phyloP scores from a whole-genome alignment of 208 protist genomes.

The Trypanosoma conorhini region DNA sequence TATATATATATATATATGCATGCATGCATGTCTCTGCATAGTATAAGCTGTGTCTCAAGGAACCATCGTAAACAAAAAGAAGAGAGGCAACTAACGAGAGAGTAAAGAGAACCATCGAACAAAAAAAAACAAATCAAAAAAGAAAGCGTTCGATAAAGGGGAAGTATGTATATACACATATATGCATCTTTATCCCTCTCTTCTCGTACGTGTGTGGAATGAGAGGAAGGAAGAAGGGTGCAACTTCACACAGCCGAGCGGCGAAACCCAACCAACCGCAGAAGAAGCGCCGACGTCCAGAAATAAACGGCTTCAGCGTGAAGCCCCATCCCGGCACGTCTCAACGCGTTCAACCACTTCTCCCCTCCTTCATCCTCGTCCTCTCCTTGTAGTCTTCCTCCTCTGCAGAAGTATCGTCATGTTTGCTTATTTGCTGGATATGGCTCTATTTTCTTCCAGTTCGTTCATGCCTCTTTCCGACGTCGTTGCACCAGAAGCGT shows the following conservation, averaged over 20 bases:
- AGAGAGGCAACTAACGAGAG: no score
- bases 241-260: conserved; percentile 10
- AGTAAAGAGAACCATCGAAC: neutral
- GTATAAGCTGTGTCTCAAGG: no score
- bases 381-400: neutral
- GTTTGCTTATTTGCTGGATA: neutral
- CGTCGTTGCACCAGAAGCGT: conserved; percentile 33
- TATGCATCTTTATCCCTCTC: neutral
- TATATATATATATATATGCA: conserved; percentile 14
- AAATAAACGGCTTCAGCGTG: neutral
- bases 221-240: neutral
- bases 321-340: neutral
- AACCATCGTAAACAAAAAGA: no score
- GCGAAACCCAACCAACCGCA: conserved; percentile 16
- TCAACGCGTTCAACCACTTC: neutral
- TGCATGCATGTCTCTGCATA: no score
- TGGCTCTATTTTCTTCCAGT: conserved; percentile 4
- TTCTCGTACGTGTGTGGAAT: no score
- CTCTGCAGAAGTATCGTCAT: neutral
- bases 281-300: neutral
- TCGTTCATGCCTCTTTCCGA: conserved; percentile 36
- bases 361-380: neutral
- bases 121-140: conserved; percentile 5
- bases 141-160: neutral
- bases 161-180: neutral